Evolutionary conservation across 768 basidiomycete species (phyloP).

Genomic region (Mrakia frigida): DNA sequence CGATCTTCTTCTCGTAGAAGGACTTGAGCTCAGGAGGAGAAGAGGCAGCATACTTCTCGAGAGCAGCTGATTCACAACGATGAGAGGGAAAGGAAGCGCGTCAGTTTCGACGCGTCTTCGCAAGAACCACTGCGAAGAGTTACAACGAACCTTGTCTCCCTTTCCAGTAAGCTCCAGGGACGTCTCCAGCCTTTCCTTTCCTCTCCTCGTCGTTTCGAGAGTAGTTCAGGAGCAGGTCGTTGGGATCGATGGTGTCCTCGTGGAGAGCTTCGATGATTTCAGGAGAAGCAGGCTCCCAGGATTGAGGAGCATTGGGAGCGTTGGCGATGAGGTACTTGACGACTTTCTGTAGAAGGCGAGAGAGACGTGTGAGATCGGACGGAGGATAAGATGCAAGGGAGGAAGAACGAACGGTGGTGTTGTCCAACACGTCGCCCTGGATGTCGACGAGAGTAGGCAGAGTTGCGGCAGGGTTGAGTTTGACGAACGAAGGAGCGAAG

Average conservation of each 20-base stretch:
- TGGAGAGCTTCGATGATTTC: slow-evolving; percentile 27
- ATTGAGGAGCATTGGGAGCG: background rate
- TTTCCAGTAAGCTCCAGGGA: slow-evolving; percentile 24
- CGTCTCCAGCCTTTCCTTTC: slow-evolving; percentile 24
- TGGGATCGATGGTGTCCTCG: slow-evolving; percentile 21
- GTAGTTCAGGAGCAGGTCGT: slow-evolving; percentile 9
- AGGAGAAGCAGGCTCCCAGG: slow-evolving; percentile 3
- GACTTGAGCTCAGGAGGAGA: slow-evolving; percentile 22
- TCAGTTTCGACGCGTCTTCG: background rate
- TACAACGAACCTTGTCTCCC: slow-evolving; percentile 8
- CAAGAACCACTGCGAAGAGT: background rate
- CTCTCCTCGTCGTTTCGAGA: slow-evolving; percentile 15
- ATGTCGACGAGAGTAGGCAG: slow-evolving; percentile 24
- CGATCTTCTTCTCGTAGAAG: slow-evolving; percentile 27
- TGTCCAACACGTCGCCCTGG: slow-evolving; percentile 22
- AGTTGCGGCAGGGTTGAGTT: slow-evolving; percentile 20
- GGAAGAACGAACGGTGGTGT: slow-evolving; percentile 14
- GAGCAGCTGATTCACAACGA: background rate
- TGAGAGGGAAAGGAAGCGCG: background rate
- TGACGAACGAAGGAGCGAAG: slow-evolving; percentile 23
- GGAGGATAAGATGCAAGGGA: background rate
- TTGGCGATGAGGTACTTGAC: slow-evolving; percentile 28
- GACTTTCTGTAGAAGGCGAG: slow-evolving; percentile 10
- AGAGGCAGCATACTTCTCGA: slow-evolving; percentile 20
- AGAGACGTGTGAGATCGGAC: background rate